A percentile compares a stretch with the other conserved stretches of the same genome.
Conservation (phyloP, 495 filamentous ascomycete species). For the Aspergillus saccharolyticus region DNA sequence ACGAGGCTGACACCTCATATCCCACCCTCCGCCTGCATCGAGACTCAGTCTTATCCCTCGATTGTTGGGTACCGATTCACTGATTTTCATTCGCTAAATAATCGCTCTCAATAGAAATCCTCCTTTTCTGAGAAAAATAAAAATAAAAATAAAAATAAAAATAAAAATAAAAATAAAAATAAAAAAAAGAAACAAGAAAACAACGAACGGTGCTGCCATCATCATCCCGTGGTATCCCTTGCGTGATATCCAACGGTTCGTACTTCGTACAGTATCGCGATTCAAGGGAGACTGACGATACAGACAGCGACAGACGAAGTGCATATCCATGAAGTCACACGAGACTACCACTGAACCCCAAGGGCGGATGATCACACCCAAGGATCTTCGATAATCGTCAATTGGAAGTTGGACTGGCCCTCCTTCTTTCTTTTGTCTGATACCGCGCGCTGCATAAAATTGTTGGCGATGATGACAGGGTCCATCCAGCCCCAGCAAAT, state of each 20-base stretch:
- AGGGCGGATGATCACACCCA: neutral
- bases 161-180: no score
- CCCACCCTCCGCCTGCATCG: neutral
- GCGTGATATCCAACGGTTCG: neutral
- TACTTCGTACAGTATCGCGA: neutral
- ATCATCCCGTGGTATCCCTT: neutral
- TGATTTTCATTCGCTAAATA: neutral
- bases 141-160: no score
- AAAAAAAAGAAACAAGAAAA: no score
- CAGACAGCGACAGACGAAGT: neutral
- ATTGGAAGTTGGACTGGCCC: neutral
- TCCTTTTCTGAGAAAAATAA: no score
- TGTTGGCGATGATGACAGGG: neutral
- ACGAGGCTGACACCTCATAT: neutral
- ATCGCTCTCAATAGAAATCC: neutral
- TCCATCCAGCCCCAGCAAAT: slow-evolving; percentile 5
- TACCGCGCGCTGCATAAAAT: neutral
- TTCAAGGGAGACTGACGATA: neutral
- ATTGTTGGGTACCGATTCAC: neutral
- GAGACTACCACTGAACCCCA: neutral
- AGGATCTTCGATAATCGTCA: neutral
- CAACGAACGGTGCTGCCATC: neutral
- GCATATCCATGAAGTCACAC: neutral
- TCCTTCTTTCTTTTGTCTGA: neutral
- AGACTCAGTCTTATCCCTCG: neutral